Evolutionary conservation across 2,329 filamentous ascomycete genomes (phyloP), one percentile per base, ranked within the genome.

Genomic region (Monosporascus sp.): DNA sequence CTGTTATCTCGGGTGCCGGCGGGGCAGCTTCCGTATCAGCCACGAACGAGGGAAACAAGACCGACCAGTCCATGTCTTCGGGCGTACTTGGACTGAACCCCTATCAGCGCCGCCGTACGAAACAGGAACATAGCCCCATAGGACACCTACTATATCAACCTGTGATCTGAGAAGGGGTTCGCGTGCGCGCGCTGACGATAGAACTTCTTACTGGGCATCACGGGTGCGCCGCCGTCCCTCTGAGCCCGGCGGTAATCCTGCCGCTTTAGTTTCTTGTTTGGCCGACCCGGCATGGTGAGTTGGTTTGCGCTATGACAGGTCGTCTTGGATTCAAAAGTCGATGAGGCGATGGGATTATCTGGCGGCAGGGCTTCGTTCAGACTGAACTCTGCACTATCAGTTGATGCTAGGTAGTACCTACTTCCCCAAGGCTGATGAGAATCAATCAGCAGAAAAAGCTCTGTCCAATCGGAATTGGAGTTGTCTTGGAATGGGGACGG

Each of bases 91-190:
- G 94, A 67, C 93, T 97, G 59, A 41, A 50, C 45, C 44, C 35
- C 37, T 63, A 60, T 52, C 49, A 62, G 62, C 31, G 24, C 56
- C 31, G 24, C 56, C 14, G 37, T 24, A 24, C 3, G 5, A 35
- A 14, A 35, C 2, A 5, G 31, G 31, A 35, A 5, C 9, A 35
- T 5, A 11, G 11, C 0, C 4, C 41, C 8, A 24, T 26, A 18
- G 24, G 38, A 54, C 45, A 76, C 84, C 65, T 81, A 96, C 94
- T 99, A 99, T 65, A 81, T 79, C 68, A 99, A 78, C 54, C 83
- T 78, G 76, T 99, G 94, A 66, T 99, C 94, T 3, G 93, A 97
- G 74, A 99, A 99, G 7, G 93, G 92, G 75, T 99, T 99, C 58
- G 94, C 94, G 74, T 99, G 94, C 38, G 94, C 94, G 70, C 94